These are phyloP conservation scores for Colletotrichum limetticola DNA, from an alignment of 2,329 filamentous ascomycete species.

Conservation along the genomic window DNA sequence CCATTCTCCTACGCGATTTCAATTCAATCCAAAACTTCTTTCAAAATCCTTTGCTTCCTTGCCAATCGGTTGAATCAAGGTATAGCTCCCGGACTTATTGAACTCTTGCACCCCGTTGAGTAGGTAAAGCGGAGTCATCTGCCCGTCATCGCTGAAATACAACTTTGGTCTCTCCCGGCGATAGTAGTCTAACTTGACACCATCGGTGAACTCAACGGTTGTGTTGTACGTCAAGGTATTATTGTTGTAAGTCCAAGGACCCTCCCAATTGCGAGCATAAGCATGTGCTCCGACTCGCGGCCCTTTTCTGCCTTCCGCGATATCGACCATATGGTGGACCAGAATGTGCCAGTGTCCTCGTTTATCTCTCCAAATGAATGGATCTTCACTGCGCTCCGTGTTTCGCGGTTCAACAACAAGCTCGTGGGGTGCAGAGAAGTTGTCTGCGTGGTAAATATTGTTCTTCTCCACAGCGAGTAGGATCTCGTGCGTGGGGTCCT, in stretches of 20 bases:
- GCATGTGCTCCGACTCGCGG: conserved; percentile 44
- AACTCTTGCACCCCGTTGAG: conserved; percentile 58
- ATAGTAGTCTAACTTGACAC: conserved; percentile 49
- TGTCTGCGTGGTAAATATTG: conserved; percentile 45
- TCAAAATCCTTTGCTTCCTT: conserved; percentile 7
- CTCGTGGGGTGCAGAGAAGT: conserved; percentile 43
- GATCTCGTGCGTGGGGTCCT: conserved; percentile 42
- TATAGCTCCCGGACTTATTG: conserved; percentile 39
- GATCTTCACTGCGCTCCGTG: conserved; percentile 41
- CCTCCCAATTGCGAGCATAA: conserved; percentile 40
- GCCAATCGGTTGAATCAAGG: conserved; percentile 40
- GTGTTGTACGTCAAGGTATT: conserved; percentile 41
- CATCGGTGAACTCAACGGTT: conserved; percentile 49
- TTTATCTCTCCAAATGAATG: conserved; percentile 47
- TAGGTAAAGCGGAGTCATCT: conserved; percentile 58
- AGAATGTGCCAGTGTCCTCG: conserved; percentile 47
- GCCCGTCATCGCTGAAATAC: conserved; percentile 57
- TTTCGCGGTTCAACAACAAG: conserved; percentile 40
- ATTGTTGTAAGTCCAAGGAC: conserved; percentile 44
- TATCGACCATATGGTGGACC: conserved; percentile 44
- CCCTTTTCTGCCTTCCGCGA: conserved; percentile 41
- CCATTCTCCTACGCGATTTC: background rate
- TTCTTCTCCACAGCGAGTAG: conserved; percentile 48
- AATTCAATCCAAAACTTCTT: background rate
- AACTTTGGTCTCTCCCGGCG: conserved; percentile 60